Evolutionary conservation across 192 early-diverging fungal species (phyloP).

Genomic region (Coemansia sp.): DNA sequence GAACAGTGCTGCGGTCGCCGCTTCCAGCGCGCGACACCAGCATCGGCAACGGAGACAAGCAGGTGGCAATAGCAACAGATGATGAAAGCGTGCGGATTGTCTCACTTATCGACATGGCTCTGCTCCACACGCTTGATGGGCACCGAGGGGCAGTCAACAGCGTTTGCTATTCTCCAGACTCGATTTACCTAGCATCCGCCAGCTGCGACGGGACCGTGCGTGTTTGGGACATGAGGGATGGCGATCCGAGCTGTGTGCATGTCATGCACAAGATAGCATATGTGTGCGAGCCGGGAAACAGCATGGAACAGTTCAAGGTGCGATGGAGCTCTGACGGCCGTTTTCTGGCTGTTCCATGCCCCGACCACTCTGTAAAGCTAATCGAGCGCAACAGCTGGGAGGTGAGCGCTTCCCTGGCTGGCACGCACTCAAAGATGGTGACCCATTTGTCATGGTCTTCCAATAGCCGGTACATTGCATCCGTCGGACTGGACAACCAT

Average conservation of each 20-base stretch:
- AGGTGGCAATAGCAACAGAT: conserved; percentile 50
- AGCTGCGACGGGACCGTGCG: conserved; percentile 64
- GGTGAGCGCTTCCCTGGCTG: conserved; percentile 25
- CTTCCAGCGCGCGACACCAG: conserved; percentile 51
- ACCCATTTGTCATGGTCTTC: conserved; percentile 63
- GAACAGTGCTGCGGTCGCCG: conserved; percentile 41
- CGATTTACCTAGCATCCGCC: conserved; percentile 46
- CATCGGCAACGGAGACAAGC: conserved; percentile 40
- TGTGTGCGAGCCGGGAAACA: conserved; percentile 49
- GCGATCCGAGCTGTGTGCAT: conserved; percentile 50
- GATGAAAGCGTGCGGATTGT: conserved; percentile 44
- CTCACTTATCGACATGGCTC: conserved; percentile 40
- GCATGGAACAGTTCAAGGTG: conserved; percentile 42
- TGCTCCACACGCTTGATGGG: conserved; percentile 36
- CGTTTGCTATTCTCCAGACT: conserved; percentile 40
- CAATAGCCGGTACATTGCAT: conserved; percentile 63
- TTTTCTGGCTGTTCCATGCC: conserved; percentile 61
- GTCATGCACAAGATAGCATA: conserved; percentile 36
- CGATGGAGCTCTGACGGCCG: conserved; percentile 67
- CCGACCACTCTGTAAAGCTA: conserved; percentile 40
- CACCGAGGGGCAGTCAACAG: conserved; percentile 42
- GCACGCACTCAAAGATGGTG: conserved; percentile 48
- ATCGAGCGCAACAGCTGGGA: conserved; percentile 44
- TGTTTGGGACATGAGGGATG: conserved; percentile 63
- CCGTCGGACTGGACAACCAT: conserved; percentile 49